A percentile compares a stretch with the other conserved stretches of the same genome.
phyloP scores from a whole-genome alignment of 352 stramenopile species.

The Globisporangium splendens region DNA sequence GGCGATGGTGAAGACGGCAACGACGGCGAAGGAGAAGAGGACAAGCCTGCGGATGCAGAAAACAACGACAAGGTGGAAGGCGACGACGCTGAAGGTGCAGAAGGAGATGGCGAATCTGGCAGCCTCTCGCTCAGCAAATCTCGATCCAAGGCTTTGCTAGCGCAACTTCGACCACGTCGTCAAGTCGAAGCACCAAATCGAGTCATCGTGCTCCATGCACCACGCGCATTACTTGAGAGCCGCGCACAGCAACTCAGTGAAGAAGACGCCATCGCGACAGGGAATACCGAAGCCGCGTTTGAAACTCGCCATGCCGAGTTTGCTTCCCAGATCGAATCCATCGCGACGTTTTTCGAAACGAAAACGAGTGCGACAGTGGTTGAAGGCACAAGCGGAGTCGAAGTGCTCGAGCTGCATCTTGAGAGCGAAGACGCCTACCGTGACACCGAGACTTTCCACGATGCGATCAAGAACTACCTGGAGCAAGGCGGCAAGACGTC shows the following conservation, averaged over 20 bases:
- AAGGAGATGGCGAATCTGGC: neutral
- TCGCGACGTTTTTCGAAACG: slow-evolving; percentile 69
- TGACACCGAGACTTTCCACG: slow-evolving; percentile 33
- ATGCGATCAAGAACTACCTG: slow-evolving; percentile 67
- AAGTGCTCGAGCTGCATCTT: slow-evolving; percentile 67
- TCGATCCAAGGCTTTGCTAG: slow-evolving; percentile 37
- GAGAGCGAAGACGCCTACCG: slow-evolving; percentile 39
- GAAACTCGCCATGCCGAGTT: slow-evolving; percentile 47
- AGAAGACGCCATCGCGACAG: slow-evolving; percentile 43
- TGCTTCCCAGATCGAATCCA: slow-evolving; percentile 34
- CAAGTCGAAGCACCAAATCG: slow-evolving; percentile 58
- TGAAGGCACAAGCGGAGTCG: slow-evolving; percentile 28
- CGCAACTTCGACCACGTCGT: slow-evolving; percentile 33
- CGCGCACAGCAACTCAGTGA: slow-evolving; percentile 55
- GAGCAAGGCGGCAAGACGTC: slow-evolving; percentile 55
- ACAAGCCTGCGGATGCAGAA: slow-evolving; percentile 13
- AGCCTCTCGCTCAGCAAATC: slow-evolving; percentile 20
- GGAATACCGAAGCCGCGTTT: slow-evolving; percentile 67
- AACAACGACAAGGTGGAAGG: slow-evolving; percentile 13
- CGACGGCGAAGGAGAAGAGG: slow-evolving; percentile 12
- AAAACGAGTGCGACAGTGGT: slow-evolving; percentile 6
- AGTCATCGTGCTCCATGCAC: slow-evolving; percentile 57
- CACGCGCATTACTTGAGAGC: slow-evolving; percentile 44
- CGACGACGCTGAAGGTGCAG: slow-evolving; percentile 15
- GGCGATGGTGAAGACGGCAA: slow-evolving; percentile 12